Evolutionary conservation across 768 basidiomycete species (phyloP).

Genomic region (Russula emetica): DNA sequence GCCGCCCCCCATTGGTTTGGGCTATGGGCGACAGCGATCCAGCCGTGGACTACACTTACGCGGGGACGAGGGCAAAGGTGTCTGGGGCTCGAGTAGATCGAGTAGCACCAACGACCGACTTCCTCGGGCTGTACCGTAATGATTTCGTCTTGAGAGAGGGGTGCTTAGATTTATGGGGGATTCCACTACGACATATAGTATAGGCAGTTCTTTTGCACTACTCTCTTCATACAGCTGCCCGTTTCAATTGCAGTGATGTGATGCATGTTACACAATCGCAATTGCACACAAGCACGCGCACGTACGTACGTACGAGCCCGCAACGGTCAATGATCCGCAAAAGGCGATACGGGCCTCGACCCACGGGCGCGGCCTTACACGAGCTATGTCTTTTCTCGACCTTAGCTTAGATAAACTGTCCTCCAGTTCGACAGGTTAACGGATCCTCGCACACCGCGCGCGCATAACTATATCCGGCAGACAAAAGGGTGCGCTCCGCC

Average conservation of each 20-base stretch:
- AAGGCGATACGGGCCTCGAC: conserved; percentile 9
- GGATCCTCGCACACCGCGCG: conserved; percentile 15
- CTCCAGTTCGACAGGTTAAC: not conserved
- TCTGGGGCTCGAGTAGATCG: no score
- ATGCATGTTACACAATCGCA: not conserved
- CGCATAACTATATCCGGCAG: conserved; percentile 11
- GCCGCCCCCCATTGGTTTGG: not conserved
- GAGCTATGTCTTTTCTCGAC: not conserved
- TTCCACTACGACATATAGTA: not conserved
- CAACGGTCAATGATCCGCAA: conserved; percentile 22
- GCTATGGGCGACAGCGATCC: not conserved
- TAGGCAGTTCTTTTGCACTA: conserved; percentile 1
- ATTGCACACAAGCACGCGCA: conserved; percentile 9
- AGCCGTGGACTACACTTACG: not conserved
- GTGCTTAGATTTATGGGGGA: not conserved
- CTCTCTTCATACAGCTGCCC: not conserved
- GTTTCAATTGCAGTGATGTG: conserved; percentile 1
- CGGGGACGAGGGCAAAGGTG: not conserved
- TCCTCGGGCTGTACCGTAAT: no score
- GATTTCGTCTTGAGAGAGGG: no score
- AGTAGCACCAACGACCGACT: no score
- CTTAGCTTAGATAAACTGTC: conserved; percentile 10
- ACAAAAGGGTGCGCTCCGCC: conserved; percentile 8
- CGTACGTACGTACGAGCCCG: conserved; percentile 10
- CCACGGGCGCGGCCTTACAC: not conserved